Evolutionary conservation across 176 grass and related monocot species (phyloP).

Genomic region (Thalia dealbata): DNA sequence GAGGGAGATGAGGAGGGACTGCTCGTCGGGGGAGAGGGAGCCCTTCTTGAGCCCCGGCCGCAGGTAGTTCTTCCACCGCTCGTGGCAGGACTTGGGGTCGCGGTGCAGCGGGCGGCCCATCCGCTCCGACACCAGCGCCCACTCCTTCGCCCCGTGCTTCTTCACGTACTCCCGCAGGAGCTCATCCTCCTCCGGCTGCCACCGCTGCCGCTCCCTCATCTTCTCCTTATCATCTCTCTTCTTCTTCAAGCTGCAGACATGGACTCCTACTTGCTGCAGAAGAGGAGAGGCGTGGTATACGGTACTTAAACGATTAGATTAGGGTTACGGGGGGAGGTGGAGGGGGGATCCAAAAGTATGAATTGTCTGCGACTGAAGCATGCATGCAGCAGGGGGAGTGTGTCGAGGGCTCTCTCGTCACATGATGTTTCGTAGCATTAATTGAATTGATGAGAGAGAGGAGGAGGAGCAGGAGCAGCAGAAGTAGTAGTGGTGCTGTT

Average conservation of each 20-base stretch:
- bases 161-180: conserved; percentile 23
- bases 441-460: not conserved
- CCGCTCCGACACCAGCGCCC: conserved; percentile 17
- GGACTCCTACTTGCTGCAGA: not conserved
- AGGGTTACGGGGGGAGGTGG: not conserved
- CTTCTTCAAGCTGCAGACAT: not conserved
- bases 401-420: not conserved
- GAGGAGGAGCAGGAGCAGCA: too few relatives aligned
- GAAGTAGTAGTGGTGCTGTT: not conserved
- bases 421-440: conserved; percentile 14
- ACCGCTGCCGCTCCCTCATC: conserved; percentile 22
- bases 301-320: too few relatives aligned
- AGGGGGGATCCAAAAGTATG: not conserved
- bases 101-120: conserved; percentile 19
- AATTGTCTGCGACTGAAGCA: not conserved
- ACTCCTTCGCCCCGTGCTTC: conserved; percentile 15
- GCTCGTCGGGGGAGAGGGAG: conserved; percentile 19
- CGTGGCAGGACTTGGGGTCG: conserved; percentile 21
- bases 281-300: not conserved
- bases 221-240: not conserved
- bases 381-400: not conserved
- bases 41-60: conserved; percentile 18
- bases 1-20: conserved; percentile 18
- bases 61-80: conserved; percentile 19
- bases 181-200: conserved; percentile 23